Conservation (phyloP, 2,329 filamentous ascomycete species). For the Hypoxylon sp. region DNA sequence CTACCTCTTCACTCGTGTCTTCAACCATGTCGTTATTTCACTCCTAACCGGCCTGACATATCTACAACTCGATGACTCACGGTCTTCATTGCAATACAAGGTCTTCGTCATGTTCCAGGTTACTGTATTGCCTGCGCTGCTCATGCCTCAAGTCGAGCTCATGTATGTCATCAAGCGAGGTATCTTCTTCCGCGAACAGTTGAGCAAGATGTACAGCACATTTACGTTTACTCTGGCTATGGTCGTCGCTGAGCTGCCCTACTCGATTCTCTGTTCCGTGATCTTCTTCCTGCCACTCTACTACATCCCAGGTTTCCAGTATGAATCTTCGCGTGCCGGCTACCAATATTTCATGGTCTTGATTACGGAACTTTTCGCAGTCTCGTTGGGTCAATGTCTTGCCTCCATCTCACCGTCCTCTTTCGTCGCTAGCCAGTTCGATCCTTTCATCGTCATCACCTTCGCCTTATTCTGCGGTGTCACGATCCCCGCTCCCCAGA, state of each 20-base stretch:
- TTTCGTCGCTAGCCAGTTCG: slow-evolving; percentile 83
- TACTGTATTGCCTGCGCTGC: slow-evolving; percentile 85
- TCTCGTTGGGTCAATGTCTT: slow-evolving; percentile 83
- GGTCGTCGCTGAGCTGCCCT: slow-evolving; percentile 87
- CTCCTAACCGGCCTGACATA: slow-evolving; percentile 85
- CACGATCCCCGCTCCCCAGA: slow-evolving; percentile 82
- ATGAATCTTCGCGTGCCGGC: slow-evolving; percentile 75
- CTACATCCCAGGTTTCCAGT: slow-evolving; percentile 83
- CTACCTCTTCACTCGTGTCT: slow-evolving; percentile 89
- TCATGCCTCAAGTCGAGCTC: slow-evolving; percentile 86
- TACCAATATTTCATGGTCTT: slow-evolving; percentile 91
- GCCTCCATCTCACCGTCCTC: slow-evolving; percentile 83
- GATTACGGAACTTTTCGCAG: slow-evolving; percentile 86
- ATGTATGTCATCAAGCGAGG: slow-evolving; percentile 85
- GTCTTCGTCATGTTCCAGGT: slow-evolving; percentile 94
- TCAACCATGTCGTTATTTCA: slow-evolving; percentile 85
- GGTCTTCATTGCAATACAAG: slow-evolving; percentile 83
- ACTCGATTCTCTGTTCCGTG: slow-evolving; percentile 84
- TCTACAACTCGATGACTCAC: slow-evolving; percentile 81
- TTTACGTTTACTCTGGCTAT: slow-evolving; percentile 84
- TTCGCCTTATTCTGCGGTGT: slow-evolving; percentile 92
- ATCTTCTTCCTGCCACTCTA: slow-evolving; percentile 87
- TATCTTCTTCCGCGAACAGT: slow-evolving; percentile 88
- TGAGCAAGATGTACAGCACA: slow-evolving; percentile 87
- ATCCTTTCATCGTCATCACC: slow-evolving; percentile 86